Conservation (phyloP, 441 rosid genomes). For the Gossypium davidsonii region DNA sequence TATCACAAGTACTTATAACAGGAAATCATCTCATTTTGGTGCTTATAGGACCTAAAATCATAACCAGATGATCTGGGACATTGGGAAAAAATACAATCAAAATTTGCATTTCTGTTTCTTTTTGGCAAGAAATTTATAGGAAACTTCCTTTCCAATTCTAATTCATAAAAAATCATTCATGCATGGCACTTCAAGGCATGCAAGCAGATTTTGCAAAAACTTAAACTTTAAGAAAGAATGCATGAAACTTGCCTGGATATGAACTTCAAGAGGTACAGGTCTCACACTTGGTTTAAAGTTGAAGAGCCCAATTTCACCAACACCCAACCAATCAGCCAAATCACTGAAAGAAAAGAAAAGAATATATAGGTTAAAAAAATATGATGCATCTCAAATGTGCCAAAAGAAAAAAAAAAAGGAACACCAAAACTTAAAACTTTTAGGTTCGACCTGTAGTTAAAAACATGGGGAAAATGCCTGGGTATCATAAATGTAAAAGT, state of each 20-base stretch:
- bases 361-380: neutral
- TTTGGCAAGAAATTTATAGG: neutral
- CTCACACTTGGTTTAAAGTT: constrained; percentile 99
- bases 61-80: constrained; percentile 4
- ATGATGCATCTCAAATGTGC: neutral
- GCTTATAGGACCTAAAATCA: neutral
- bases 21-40: neutral
- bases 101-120: neutral
- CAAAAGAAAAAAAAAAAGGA: constrained; percentile 9
- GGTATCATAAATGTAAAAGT: neutral
- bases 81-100: neutral
- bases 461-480: neutral
- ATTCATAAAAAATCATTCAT: neutral
- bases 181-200: neutral
- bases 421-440: constrained; percentile 7
- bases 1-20: neutral
- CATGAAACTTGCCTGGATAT: constrained; percentile 76
- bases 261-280: constrained; percentile 99
- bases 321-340: constrained; percentile 99
- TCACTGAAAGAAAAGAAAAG: constrained; percentile 45
- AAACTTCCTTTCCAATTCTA: neutral
- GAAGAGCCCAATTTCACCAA: constrained; percentile 89
- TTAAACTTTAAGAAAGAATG: neutral
- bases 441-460: neutral
- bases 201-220: neutral